A percentile compares a stretch with the other conserved stretches of the same genome.
Evolutionary conservation across 306 rosid species (phyloP).

Genomic region (Cicer pinnatifidum): DNA sequence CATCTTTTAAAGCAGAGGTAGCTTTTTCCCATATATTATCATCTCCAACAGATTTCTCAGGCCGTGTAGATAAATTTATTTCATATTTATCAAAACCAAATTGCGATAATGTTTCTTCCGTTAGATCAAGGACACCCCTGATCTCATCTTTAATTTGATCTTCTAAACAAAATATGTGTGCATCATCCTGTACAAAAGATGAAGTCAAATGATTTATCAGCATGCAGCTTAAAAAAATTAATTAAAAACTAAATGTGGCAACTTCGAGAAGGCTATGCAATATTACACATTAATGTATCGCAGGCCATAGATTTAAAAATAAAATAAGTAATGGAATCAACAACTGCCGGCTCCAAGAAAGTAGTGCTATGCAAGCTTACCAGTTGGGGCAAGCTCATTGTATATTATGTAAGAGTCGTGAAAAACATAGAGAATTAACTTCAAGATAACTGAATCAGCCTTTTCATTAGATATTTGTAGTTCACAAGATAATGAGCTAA

Average conservation of each 20-base stretch:
- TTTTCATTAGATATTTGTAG: conserved; percentile 12
- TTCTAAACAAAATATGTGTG: conserved; percentile 93
- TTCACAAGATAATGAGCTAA: conserved; percentile 36
- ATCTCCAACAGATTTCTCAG: conserved; percentile 86
- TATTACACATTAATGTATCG: conserved; percentile 26
- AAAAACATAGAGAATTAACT: conserved; percentile 13
- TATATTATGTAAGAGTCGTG: neutral
- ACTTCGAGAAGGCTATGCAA: conserved; percentile 2
- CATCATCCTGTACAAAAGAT: conserved; percentile 82
- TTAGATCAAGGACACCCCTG: conserved; percentile 93
- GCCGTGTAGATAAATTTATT: conserved; percentile 93
- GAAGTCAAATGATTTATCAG: conserved; percentile 40
- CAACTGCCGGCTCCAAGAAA: neutral
- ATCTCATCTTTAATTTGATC: conserved; percentile 94
- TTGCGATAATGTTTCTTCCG: conserved; percentile 74
- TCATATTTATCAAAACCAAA: conserved; percentile 93
- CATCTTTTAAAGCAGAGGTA: conserved; percentile 83
- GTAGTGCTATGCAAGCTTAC: conserved; percentile 26
- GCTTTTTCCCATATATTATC: conserved; percentile 91
- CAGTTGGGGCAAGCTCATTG: neutral
- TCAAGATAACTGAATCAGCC: conserved; percentile 7
- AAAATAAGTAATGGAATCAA: conserved; percentile 12
- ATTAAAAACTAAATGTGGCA: conserved; percentile 29
- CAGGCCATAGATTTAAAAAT: conserved; percentile 3
- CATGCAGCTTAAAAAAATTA: conserved; percentile 7